A percentile compares a stretch with the other conserved stretches of the same genome.
Evolutionary conservation across 768 basidiomycete species (phyloP).

Genomic region (Mycena galopus): DNA sequence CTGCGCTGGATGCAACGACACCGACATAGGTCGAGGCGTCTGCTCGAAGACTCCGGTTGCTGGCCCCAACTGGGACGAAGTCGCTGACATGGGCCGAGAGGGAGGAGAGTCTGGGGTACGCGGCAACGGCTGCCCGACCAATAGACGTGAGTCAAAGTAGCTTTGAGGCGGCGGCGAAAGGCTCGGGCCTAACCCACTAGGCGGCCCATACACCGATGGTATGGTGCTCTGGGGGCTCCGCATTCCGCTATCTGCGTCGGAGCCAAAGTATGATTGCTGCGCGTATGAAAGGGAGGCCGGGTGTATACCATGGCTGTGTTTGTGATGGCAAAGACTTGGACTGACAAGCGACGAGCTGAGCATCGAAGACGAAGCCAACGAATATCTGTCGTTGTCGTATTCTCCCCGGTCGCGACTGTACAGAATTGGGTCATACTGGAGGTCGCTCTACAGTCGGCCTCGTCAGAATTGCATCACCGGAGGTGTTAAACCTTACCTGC

Average conservation of each 20-base stretch:
- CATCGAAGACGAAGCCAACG: conserved; percentile 54
- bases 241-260: conserved; percentile 12
- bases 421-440: conserved; percentile 69
- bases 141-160: conserved; percentile 17
- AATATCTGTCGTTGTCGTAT: conserved; percentile 75
- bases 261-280: conserved; percentile 12
- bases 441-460: conserved; percentile 53
- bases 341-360: conserved; percentile 14
- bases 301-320: neutral
- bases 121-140: neutral
- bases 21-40: neutral
- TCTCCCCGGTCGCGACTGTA: conserved; percentile 74
- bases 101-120: neutral
- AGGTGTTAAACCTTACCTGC: conserved; percentile 35
- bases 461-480: conserved; percentile 12
- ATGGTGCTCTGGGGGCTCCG: conserved; percentile 17
- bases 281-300: conserved; percentile 12
- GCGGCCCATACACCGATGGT: neutral
- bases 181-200: neutral
- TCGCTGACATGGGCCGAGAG: neutral
- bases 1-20: neutral
- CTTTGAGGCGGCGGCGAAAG: conserved; percentile 13
- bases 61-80: neutral
- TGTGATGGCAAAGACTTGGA: neutral
- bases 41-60: neutral